Evolutionary conservation across 208 protist genomes (phyloP), one percentile per base, ranked within the genome.

Genomic region (Leishmania lainsoni): DNA sequence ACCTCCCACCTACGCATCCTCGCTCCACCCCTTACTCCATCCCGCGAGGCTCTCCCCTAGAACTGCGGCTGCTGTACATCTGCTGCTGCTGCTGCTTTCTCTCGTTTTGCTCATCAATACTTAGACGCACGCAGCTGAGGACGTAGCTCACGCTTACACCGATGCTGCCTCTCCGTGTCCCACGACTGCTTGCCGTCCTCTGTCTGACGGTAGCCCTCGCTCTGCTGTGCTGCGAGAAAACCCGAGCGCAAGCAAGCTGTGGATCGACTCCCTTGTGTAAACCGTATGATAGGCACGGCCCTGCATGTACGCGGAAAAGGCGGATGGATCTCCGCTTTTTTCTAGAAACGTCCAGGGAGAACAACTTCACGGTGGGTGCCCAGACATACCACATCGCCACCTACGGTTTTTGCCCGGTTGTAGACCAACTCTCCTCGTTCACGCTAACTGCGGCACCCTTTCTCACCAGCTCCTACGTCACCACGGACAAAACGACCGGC

Each of bases 321-420:
- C 82, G 81, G 26, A 85, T 97, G n/a, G 91, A 92, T 79, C 88
- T 97, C 22, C 92, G 93, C 66, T 96, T 97, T 70, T 81, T 91
- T 56, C 54, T 96, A 20, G 88, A 96, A 58, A 75, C 90, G 32
- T 85, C 91, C 1, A 10, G 48, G 2, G 90, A 94, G 70, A 92
- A 90, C 48, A 75, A 87, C 80, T 83, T 70, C 78, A 66, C 20
- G 56, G 61, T 52, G 17, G 74, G 22, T 22, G 42, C 22, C 4
- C 56, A 49, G 35, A n/a, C 71, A 71, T 26, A 87, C 76, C 52
- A 73, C 71, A 56, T 51, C 26, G 86, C 88, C 61, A 86, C 87
- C 3, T 98, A 96, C 85, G 88, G 83, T 12, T 96, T 98, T 75
- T 92, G 91, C 84, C 91, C 92, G 3, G 65, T 84, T 59, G 91